Evolutionary conservation across 1,139 yeast species (phyloP).

Genomic region (Zygoascus meyerae): DNA sequence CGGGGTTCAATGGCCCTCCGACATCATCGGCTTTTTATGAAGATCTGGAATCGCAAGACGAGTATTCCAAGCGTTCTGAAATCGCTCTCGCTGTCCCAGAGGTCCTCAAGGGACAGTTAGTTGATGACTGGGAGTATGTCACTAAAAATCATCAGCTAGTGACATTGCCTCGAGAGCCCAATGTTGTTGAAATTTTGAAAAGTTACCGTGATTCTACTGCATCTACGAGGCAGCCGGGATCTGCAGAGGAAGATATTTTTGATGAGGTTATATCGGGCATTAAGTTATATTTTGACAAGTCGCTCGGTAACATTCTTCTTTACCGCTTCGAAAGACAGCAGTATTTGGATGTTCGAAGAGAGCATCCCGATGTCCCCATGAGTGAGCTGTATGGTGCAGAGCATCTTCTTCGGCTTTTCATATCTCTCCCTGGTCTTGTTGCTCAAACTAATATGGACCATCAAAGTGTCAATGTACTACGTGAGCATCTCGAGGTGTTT

Average conservation of each 20-base stretch:
- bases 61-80: constrained; percentile 42
- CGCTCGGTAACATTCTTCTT: constrained; percentile 64
- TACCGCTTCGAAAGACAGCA: constrained; percentile 86
- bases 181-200: constrained; percentile 48
- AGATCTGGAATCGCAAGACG: constrained; percentile 37
- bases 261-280: constrained; percentile 68
- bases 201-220: constrained; percentile 38
- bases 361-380: constrained; percentile 35
- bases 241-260: constrained; percentile 50
- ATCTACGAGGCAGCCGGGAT: constrained; percentile 21
- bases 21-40: constrained; percentile 22
- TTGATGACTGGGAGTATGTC: constrained; percentile 89
- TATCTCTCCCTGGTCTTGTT: constrained; percentile 73
- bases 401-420: constrained; percentile 67
- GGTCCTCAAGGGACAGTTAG: constrained; percentile 60
- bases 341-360: constrained; percentile 50
- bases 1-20: background rate
- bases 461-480: constrained; percentile 55
- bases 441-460: constrained; percentile 78
- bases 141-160: constrained; percentile 73
- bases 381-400: constrained; percentile 65
- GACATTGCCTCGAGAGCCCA: constrained; percentile 50
- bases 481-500: constrained; percentile 50
- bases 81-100: constrained; percentile 55
- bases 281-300: constrained; percentile 67